Evolutionary conservation across 108 stramenopile species (phyloP).

Genomic region (Discostella stelligeroides): DNA sequence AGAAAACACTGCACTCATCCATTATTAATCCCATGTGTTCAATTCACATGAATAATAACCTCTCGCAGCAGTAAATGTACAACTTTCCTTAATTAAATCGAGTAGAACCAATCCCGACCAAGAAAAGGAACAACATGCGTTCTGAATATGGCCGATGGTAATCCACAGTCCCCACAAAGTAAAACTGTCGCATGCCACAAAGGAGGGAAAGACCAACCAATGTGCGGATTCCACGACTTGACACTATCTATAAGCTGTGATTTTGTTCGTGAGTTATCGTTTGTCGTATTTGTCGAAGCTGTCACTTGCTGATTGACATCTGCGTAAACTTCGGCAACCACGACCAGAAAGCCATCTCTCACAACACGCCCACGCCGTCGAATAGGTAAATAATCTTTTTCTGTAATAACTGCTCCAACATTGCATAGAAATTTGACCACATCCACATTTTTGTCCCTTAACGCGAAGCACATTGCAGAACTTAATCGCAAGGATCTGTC

Average conservation of each 20-base stretch:
- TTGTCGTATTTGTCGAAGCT: constrained; percentile 1
- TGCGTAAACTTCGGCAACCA: constrained; percentile 8
- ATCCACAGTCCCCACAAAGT: constrained; percentile 32
- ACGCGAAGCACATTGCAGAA: constrained; percentile 21
- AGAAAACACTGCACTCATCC: too few relatives aligned
- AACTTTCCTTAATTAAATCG: too few relatives aligned
- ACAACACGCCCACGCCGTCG: constrained; percentile 12
- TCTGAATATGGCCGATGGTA: constrained; percentile 40
- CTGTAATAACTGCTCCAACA: constrained; percentile 31
- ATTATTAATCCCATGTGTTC: too few relatives aligned
- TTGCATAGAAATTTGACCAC: constrained; percentile 31
- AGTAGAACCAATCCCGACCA: constrained; percentile 40
- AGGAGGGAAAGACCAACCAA: constrained; percentile 45
- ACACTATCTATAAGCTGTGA: constrained; percentile 9
- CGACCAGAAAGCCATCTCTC: constrained; percentile 12
- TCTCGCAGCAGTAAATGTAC: too few relatives aligned
- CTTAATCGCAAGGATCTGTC: neutral
- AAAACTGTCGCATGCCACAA: constrained; percentile 39
- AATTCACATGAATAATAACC: too few relatives aligned
- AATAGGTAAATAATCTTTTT: constrained; percentile 28
- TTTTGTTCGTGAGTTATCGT: neutral
- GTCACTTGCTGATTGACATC: too few relatives aligned
- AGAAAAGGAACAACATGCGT: constrained; percentile 32
- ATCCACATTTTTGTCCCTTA: constrained; percentile 27
- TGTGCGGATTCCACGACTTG: constrained; percentile 17